Base-by-base conservation (phyloP, 805 yeast genomes). In the Suhomyces faveliae region DNA sequence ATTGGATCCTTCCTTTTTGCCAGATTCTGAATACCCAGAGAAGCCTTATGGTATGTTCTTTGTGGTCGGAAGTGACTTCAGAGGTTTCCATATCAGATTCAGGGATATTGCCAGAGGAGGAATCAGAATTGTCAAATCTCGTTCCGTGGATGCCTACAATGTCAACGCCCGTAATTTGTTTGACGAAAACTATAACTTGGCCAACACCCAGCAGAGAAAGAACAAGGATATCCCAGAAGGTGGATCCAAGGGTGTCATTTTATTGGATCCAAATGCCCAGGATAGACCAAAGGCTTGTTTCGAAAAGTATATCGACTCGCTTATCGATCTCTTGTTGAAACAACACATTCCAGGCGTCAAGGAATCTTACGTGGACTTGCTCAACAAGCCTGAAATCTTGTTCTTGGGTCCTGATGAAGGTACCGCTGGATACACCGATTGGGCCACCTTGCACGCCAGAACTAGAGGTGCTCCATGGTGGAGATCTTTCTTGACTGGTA, bases 371-470 rank as follows among this genome's bases (percentile, higher is more conserved):
- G 91, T 92, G 45, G 98, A 92, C 65, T 74, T 88, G 48, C 85
- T 89, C 65, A 81, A 82, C 48, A 79, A 86, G 61, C 89, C 87
- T 43, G 99, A 92, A 75, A 92, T 94, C 59, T 74, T 94, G 58
- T 92, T 89, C 68, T 86, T 92, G 84, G 99, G 99, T 47, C 99
- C 99, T n/a, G 99, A 92, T 72, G 99, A 92, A 77, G 96, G 96
- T 67, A 91, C 98, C 45, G 98, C 99, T 17, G 86, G 85, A 20
- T 85, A 87, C 61, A 96, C 90, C 45, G 91, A 94, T 68, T 92
- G 98, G 98, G 98, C 99, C 9, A 94, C 98, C 21, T 71, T 83
- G 57, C 98, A 92, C 65, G 98, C 99, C 22, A 83, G 87, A 60
- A 70, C 73, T 48, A 84, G 99, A 70, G 96, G 96, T 52, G 96